Conservation (phyloP, 176 grass and related monocot species). For the Secale cereale region DNA sequence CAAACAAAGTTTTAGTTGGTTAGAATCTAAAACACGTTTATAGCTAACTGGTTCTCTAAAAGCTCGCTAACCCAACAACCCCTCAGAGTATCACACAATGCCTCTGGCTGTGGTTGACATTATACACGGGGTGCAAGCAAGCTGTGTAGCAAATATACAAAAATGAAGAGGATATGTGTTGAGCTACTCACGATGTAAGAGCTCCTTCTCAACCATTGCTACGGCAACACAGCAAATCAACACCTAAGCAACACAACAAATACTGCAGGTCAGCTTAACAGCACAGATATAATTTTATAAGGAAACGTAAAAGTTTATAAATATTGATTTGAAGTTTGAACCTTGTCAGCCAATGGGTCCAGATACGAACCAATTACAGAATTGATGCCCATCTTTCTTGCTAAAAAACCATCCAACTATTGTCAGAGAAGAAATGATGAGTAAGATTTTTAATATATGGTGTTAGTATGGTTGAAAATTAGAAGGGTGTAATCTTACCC, state of each 20-base stretch:
- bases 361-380: constrained; percentile 94
- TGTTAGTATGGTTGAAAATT: not conserved
- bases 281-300: not conserved
- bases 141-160: not conserved
- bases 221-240: constrained; percentile 80
- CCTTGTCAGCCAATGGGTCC: constrained; percentile 95
- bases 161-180: not conserved
- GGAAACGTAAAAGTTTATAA: constrained; percentile 27
- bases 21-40: too few relatives aligned
- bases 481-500: constrained; percentile 51
- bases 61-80: too few relatives aligned
- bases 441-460: constrained; percentile 4
- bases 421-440: constrained; percentile 30
- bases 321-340: constrained; percentile 22
- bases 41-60: too few relatives aligned
- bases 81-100: not conserved
- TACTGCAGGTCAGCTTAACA: constrained; percentile 1
- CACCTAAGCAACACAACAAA: constrained; percentile 54
- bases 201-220: constrained; percentile 81
- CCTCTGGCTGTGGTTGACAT: not conserved
- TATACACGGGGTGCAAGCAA: not conserved
- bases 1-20: too few relatives aligned
- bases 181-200: constrained; percentile 70
- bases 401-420: constrained; percentile 94
- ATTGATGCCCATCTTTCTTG: constrained; percentile 93